phyloP scores from a whole-genome alignment of 1,284 basidiomycete genomes.

The Sanghuangporus sanghuang region DNA sequence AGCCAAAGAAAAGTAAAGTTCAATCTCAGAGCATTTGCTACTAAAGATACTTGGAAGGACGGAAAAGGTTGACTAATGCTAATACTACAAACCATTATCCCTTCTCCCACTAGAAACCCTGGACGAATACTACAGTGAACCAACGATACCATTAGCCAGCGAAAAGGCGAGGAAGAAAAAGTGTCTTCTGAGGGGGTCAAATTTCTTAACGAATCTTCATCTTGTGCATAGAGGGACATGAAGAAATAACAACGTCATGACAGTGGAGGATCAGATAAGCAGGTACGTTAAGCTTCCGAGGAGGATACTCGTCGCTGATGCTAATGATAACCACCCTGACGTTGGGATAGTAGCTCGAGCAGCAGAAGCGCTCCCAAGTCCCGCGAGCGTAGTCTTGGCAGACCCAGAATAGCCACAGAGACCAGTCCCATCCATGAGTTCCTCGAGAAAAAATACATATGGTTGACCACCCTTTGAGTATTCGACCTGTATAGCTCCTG shows the following conservation, averaged over 20 bases:
- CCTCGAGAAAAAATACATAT: conserved; percentile 2
- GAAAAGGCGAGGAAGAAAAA: neutral
- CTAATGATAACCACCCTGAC: neutral
- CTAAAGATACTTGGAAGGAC: too few species aligned
- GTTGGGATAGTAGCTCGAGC: neutral
- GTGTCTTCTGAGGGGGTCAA: too few species aligned
- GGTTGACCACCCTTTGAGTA: conserved; percentile 53
- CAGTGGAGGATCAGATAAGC: neutral
- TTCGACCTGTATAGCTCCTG: conserved; percentile 49
- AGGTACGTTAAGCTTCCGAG: neutral
- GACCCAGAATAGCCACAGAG: conserved; percentile 7
- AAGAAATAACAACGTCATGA: conserved; percentile 32
- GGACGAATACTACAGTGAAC: neutral
- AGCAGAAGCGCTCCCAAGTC: neutral
- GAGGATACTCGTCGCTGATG: neutral
- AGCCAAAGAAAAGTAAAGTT: too few species aligned
- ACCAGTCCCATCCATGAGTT: conserved; percentile 1
- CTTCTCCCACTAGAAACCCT: neutral
- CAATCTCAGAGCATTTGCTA: too few species aligned
- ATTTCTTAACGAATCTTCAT: neutral
- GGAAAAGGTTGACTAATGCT: neutral
- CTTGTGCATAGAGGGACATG: neutral
- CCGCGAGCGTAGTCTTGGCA: neutral
- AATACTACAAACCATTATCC: neutral
- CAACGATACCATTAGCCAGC: neutral